These are phyloP conservation scores for Pseudognaphalium luteoalbum DNA, from an alignment of 129 eudicot genomes.

Conservation along the genomic window DNA sequence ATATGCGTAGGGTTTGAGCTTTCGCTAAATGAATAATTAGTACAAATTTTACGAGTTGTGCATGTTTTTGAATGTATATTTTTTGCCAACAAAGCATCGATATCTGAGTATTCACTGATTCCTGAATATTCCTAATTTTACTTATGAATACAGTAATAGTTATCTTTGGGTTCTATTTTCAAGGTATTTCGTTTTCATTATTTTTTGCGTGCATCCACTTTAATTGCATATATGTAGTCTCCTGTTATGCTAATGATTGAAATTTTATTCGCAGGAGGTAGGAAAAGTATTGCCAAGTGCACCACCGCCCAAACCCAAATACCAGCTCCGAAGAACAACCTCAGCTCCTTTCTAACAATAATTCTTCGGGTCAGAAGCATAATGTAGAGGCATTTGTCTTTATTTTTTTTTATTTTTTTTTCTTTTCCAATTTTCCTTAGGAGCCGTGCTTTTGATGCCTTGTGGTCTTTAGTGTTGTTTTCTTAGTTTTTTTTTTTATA, in stretches of 20 bases:
- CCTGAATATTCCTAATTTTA: not conserved
- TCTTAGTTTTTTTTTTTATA: constrained; percentile 25
- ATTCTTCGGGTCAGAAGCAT: not conserved
- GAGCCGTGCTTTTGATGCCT: constrained; percentile 25
- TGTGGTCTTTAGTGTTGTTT: constrained; percentile 30
- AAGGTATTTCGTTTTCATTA: not conserved
- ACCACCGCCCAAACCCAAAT: constrained; percentile 66
- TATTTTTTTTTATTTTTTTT: not conserved
- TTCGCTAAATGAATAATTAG: no score
- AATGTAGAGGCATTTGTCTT: constrained; percentile 33
- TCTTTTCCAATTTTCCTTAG: not conserved
- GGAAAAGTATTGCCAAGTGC: constrained; percentile 55
- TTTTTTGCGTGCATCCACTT: not conserved
- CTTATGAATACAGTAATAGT: not conserved
- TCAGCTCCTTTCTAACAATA: constrained; percentile 54
- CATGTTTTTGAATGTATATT: no score
- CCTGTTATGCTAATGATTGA: constrained; percentile 10
- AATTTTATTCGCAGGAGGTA: constrained; percentile 49
- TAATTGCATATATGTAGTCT: not conserved
- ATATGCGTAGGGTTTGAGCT: no score
- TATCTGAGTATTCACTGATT: not conserved
- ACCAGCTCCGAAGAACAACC: constrained; percentile 73
- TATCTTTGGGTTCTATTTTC: not conserved
- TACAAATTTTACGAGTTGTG: no score
- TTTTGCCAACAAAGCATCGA: not conserved